Base-by-base conservation (phyloP, 2,329 filamentous ascomycete species). In the Hymenoscyphus fructigenus region DNA sequence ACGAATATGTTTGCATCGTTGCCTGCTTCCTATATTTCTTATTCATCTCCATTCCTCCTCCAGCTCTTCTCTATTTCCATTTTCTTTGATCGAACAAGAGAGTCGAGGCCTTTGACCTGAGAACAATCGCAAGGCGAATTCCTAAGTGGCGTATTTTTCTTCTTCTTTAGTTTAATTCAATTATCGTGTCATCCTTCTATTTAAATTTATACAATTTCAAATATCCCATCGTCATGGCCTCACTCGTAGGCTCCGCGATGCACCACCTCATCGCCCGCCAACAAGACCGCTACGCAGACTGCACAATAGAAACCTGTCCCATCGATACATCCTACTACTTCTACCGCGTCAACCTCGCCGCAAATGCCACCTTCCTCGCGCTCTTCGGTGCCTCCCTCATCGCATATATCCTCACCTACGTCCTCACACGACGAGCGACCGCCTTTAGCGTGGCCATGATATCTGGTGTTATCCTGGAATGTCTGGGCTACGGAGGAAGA, bases 401-500 rank as follows among this genome's bases (percentile, higher is more conserved):
- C 55, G 72, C 76, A 34, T 79, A 79, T 69, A 68, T 83, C 29
- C 66, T 73, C 47, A 77, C 76, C 53, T 81, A 80, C 66, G 78
- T 75, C 36, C 61, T 80, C 59, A 81, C 78, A 10, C 81, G 82
- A 61, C 79, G 78, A 60, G 84, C 81, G 12, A 80, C 79, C 64
- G 78, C 77, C 59, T 88, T 86, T 75, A 78, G 79, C 61, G 68
- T 83, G n/a, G 81, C 82, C 56, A 82, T 90, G 77, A 63, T 78
- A 1, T 75, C 82, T 0, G 88, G 88, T 6, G 78, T 84, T 20
- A 59, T 82, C 50, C 78, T 80, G 36, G 87, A 90, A 74, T 75
- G 87, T 15, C 68, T 88, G 28, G 88, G 87, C 12, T 90, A 90
- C 68, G 76, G 75, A 0, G 87, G 83, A 2, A 81, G 88, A 10